Conservation (phyloP, 2,329 filamentous ascomycete species). For the Penicillium sp. region DNA sequence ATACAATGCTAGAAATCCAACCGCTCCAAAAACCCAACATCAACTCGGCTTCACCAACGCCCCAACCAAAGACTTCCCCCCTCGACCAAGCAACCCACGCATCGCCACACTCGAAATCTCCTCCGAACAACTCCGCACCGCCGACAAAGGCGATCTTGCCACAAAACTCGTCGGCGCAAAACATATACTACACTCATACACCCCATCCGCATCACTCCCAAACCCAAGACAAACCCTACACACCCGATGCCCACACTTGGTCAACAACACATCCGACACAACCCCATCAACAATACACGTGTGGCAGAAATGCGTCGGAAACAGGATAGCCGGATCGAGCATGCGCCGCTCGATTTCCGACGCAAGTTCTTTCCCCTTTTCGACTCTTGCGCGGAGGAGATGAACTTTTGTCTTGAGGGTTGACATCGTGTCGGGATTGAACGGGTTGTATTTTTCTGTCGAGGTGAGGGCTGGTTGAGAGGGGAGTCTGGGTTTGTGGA, state of each 20-base stretch:
- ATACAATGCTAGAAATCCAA: no score
- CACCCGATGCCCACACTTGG: constrained; percentile 20
- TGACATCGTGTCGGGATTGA: not conserved
- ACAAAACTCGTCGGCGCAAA: constrained; percentile 14
- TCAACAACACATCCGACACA: constrained; percentile 14
- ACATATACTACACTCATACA: constrained; percentile 22
- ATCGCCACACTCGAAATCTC: constrained; percentile 2
- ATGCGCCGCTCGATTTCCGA: constrained; percentile 21
- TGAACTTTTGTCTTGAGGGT: constrained; percentile 6
- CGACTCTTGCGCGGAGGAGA: constrained; percentile 19
- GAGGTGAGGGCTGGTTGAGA: not conserved
- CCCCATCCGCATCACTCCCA: constrained; percentile 8
- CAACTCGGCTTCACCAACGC: no score
- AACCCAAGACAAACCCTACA: constrained; percentile 19
- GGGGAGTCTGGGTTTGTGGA: constrained; percentile 7
- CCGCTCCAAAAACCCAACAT: no score
- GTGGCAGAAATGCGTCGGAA: constrained; percentile 23
- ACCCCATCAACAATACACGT: constrained; percentile 17
- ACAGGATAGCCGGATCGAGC: constrained; percentile 6
- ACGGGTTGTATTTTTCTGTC: constrained; percentile 4
- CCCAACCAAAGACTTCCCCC: not conserved
- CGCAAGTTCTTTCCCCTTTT: constrained; percentile 23
- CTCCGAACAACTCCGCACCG: constrained; percentile 4
- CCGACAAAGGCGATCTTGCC: constrained; percentile 6
- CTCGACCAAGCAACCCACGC: not conserved